These are phyloP conservation scores for Pseudonectria foliicola DNA, from an alignment of 2,329 filamentous ascomycete genomes.

Conservation along the genomic window DNA sequence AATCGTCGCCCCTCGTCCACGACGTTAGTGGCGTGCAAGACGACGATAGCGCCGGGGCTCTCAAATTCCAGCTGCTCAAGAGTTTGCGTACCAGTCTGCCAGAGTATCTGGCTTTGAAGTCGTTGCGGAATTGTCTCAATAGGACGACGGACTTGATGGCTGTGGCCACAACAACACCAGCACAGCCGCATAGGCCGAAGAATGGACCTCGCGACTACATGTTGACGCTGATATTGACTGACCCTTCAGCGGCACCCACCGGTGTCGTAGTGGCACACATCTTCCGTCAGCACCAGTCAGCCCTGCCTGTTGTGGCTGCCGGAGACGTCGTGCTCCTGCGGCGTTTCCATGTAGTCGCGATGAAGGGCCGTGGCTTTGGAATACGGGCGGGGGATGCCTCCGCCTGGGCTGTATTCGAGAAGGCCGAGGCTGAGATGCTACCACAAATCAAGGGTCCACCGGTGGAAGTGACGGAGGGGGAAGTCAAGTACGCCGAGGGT, in stretches of 20 bases:
- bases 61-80: constrained; percentile 40
- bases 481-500: constrained; percentile 41
- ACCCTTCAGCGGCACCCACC: constrained; percentile 45
- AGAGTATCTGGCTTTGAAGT: constrained; percentile 46
- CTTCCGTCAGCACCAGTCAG: constrained; percentile 50
- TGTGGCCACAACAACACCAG: constrained; percentile 44
- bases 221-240: constrained; percentile 50
- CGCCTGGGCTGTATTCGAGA: constrained; percentile 56
- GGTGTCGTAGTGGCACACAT: constrained; percentile 48
- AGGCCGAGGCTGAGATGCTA: constrained; percentile 29
- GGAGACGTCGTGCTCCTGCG: constrained; percentile 55
- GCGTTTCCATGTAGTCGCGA: constrained; percentile 45
- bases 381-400: constrained; percentile 48
- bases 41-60: constrained; percentile 24
- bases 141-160: constrained; percentile 48
- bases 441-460: constrained; percentile 54
- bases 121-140: constrained; percentile 42
- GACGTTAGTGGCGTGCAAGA: constrained; percentile 13
- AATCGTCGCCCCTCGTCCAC: constrained; percentile 23
- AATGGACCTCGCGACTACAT: constrained; percentile 52
- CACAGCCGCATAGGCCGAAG: constrained; percentile 47
- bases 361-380: constrained; percentile 49
- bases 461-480: constrained; percentile 46
- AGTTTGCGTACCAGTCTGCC: constrained; percentile 42
- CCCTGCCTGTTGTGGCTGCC: constrained; percentile 45